Evolutionary conservation across 768 basidiomycete species (phyloP).

Genomic region (Paxillus involutus): DNA sequence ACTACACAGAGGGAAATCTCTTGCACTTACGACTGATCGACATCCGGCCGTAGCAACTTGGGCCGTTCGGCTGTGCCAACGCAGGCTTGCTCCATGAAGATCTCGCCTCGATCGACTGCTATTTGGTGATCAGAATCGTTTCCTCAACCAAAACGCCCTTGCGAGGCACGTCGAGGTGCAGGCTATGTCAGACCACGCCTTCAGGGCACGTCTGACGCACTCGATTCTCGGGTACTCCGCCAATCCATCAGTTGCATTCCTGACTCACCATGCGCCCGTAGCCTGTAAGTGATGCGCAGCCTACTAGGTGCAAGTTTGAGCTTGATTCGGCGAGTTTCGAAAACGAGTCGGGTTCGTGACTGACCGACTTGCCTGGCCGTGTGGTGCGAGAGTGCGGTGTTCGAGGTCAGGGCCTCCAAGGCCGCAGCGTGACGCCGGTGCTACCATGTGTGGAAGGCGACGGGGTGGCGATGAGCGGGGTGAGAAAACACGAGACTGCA

Average conservation of each 20-base stretch:
- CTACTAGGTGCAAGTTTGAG: too few relatives aligned
- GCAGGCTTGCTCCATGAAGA: constrained; percentile 89
- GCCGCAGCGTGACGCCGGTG: too few relatives aligned
- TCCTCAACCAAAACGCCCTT: constrained; percentile 91
- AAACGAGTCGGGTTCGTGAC: too few relatives aligned
- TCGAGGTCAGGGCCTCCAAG: too few relatives aligned
- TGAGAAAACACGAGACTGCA: too few relatives aligned
- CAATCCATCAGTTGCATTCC: constrained; percentile 87
- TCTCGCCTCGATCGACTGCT: constrained; percentile 73
- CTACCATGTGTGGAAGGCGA: too few relatives aligned
- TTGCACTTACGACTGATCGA: constrained; percentile 93
- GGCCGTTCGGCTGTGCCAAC: constrained; percentile 81
- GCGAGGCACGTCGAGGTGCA: constrained; percentile 98
- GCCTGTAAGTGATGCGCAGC: too few relatives aligned
- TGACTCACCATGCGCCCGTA: constrained; percentile 50
- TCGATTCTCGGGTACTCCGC: constrained; percentile 93
- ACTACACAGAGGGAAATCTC: constrained; percentile 74
- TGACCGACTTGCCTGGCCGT: too few relatives aligned
- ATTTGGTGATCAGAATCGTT: constrained; percentile 60
- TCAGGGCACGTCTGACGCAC: constrained; percentile 87
- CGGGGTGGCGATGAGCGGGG: too few relatives aligned
- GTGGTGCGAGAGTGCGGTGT: too few relatives aligned
- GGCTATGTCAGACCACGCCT: constrained; percentile 91
- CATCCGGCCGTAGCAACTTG: constrained; percentile 63
- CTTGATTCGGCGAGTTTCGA: too few relatives aligned